Base-by-base conservation (phyloP, 495 filamentous ascomycete species). In the Penicillium flavigenum region DNA sequence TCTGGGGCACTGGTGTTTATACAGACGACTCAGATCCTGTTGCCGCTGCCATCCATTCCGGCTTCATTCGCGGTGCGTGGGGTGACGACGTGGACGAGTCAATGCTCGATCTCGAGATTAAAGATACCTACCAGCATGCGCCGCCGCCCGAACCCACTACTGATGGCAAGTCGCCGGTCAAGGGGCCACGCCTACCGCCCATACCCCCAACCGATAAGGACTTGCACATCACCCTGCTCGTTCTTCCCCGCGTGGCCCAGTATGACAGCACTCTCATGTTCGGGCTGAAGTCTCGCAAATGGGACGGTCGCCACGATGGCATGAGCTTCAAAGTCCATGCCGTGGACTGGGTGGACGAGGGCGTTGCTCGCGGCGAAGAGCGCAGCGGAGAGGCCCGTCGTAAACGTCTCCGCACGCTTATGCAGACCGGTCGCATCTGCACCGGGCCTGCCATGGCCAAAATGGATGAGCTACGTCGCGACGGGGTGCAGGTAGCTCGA, bases 11-110 rank as follows among this genome's bases (percentile, higher is more conserved):
- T 0, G 90, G 92, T 19, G 79, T 98, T 6, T 98, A 98, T 69
- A 96, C 92, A 0, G 95, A 98, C 62, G 95, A 98, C 73, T 96
- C 91, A 0, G 95, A 98, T 67, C 83, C 91, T 5, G 81, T 98
- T 47, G 95, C 92, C 0, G 92, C 92, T 4, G 91, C 93, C 54
- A 94, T 98, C 55, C 94, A 98, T 70, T 84, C 86, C 14, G 95
- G 95, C 9, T 97, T 88, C 83, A 88, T 98, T 56, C 85, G 88
- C 10, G 94, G 93, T 26, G 90, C 89, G 57, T 96, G 91, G 87
- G 81, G 84, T 17, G 83, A 89, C 1, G 88, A 90, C 41, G 85
- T 93, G 3, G 83, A 88, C 58, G 68, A 71, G n/a, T 78, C 78
- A 19, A 74, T 93, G 70, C 77, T 93, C 3, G 88, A 88, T 41